A percentile compares a stretch with the other conserved stretches of the same genome.
Conservation (phyloP, 148 eudicot species). For the Camellia granthamiana region DNA sequence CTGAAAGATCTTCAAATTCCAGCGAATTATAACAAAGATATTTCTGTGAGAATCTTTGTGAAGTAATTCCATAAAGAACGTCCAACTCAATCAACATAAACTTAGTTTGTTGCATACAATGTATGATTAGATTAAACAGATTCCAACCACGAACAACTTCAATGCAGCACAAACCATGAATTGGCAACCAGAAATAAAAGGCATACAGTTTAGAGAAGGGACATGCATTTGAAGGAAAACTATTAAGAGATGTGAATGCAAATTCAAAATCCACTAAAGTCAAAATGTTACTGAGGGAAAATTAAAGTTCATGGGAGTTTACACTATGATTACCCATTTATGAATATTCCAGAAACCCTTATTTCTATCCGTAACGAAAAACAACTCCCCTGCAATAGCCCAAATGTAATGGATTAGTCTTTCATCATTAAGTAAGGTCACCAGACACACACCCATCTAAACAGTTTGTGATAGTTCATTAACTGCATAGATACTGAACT, state of each 20-base stretch:
- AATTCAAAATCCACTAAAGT: not conserved
- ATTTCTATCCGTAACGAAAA: constrained; percentile 71
- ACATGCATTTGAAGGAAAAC: not conserved
- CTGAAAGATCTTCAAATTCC: no score
- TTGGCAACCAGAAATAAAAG: not conserved
- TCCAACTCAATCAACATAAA: not conserved
- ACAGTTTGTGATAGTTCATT: not conserved
- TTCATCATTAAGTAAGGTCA: not conserved
- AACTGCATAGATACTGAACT: not conserved
- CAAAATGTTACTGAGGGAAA: not conserved
- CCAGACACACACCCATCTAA: not conserved
- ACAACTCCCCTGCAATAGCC: constrained; percentile 64
- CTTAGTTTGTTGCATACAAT: not conserved
- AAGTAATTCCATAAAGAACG: not conserved
- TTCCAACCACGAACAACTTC: not conserved
- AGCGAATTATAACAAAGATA: not conserved
- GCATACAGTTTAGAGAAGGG: not conserved
- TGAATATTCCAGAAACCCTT: constrained; percentile 87
- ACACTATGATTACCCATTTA: constrained; percentile 61
- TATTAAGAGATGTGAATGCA: not conserved
- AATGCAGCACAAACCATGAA: not conserved
- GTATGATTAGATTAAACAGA: not conserved
- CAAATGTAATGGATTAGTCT: not conserved
- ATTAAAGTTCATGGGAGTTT: not conserved
- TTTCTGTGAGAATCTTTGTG: not conserved